phyloP scores from a whole-genome alignment of 352 stramenopile species.

The Phytophthora tubulina region DNA sequence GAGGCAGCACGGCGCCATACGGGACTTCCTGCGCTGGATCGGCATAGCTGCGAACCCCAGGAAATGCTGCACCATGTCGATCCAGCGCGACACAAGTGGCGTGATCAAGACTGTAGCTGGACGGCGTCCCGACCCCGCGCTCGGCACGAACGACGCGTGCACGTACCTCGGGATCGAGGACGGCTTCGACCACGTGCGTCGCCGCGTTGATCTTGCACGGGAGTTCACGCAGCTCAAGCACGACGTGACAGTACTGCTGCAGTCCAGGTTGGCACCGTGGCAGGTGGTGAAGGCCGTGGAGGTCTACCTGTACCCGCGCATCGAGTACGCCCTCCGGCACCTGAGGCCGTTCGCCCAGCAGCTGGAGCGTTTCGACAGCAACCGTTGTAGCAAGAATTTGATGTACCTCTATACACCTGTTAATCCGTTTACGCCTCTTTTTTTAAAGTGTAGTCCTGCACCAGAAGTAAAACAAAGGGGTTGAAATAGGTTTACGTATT shows the following conservation, averaged over 20 bases:
- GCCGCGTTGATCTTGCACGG: not conserved
- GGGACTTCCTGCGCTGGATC: slow-evolving; percentile 13
- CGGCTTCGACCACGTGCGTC: slow-evolving; percentile 2
- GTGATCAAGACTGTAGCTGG: not conserved
- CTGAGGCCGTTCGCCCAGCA: not conserved
- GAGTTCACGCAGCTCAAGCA: not conserved
- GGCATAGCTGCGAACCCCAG: slow-evolving; percentile 10
- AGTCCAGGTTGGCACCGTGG: slow-evolving; percentile 12
- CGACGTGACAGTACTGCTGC: not conserved
- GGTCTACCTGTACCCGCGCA: slow-evolving; percentile 11
- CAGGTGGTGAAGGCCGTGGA: slow-evolving; percentile 25
- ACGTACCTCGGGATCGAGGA: not conserved
- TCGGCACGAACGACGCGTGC: not conserved
- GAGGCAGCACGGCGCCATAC: slow-evolving; percentile 7
- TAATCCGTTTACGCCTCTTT: too few relatives aligned
- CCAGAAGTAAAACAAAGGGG: too few relatives aligned
- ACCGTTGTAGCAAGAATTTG: not conserved
- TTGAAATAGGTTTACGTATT: too few relatives aligned
- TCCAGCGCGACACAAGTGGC: not conserved
- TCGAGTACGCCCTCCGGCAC: slow-evolving; percentile 19
- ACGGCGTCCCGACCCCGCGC: not conserved
- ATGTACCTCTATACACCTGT: too few relatives aligned
- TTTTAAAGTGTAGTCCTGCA: too few relatives aligned
- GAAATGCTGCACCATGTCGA: slow-evolving; percentile 13
- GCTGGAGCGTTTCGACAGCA: slow-evolving; percentile 10